Percentiles rank a stretch among this genome's conserved stretches.
These are phyloP conservation scores for Excoecaria cochinchinensis DNA, from an alignment of 345 rosid species.

Conservation along the genomic window DNA sequence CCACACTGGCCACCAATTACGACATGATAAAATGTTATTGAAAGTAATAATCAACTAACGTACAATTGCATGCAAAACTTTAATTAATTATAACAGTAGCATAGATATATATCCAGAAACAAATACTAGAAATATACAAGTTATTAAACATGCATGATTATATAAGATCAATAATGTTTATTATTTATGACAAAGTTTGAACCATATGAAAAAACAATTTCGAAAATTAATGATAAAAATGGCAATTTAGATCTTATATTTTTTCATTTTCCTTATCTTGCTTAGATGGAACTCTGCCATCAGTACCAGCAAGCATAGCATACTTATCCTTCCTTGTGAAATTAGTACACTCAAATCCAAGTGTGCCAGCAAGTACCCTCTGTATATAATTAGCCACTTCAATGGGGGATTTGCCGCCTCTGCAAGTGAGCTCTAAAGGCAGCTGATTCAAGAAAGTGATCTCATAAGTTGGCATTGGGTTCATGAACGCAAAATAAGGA, in stretches of 20 bases:
- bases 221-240: too few relatives aligned
- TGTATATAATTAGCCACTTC: slow-evolving; percentile 92
- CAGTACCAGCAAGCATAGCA: slow-evolving; percentile 82
- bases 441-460: slow-evolving; percentile 84
- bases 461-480: slow-evolving; percentile 84
- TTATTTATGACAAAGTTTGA: too few relatives aligned
- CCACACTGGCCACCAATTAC: too few relatives aligned
- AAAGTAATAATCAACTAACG: too few relatives aligned
- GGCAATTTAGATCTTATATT: background rate
- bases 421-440: slow-evolving; percentile 72
- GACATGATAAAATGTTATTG: too few relatives aligned
- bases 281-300: slow-evolving; percentile 61
- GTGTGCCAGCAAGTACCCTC: slow-evolving; percentile 74
- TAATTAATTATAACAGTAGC: too few relatives aligned
- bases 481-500: slow-evolving; percentile 92
- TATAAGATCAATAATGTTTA: too few relatives aligned
- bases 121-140: too few relatives aligned
- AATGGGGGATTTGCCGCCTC: slow-evolving; percentile 78
- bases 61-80: too few relatives aligned
- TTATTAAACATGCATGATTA: too few relatives aligned
- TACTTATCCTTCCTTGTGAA: slow-evolving; percentile 95
- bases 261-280: slow-evolving; percentile 32
- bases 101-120: too few relatives aligned
- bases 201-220: too few relatives aligned
- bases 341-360: slow-evolving; percentile 89